These are phyloP conservation scores for Xylona heveae DNA, from an alignment of 495 filamentous ascomycete species.

Conservation along the genomic window DNA sequence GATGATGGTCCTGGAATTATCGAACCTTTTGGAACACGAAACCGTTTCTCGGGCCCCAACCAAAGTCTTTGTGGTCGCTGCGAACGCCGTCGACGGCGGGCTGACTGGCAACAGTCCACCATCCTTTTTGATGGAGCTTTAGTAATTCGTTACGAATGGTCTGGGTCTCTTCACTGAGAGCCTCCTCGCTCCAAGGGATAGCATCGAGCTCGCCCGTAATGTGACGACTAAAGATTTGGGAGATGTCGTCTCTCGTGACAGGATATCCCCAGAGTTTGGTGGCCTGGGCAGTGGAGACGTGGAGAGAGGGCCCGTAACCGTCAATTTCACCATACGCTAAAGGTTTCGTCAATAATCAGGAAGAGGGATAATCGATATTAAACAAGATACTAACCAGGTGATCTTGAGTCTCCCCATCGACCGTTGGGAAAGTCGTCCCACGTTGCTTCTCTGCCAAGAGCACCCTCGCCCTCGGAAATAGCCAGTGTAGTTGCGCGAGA, in stretches of 20 bases:
- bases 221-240: slow-evolving; percentile 55
- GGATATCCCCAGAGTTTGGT: slow-evolving; percentile 70
- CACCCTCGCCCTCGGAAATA: slow-evolving; percentile 78
- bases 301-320: slow-evolving; percentile 78
- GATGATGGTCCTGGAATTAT: background rate
- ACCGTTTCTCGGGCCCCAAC: slow-evolving; percentile 82
- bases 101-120: slow-evolving; percentile 96
- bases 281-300: slow-evolving; percentile 59
- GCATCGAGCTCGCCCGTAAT: slow-evolving; percentile 50
- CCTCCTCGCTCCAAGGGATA: slow-evolving; percentile 89
- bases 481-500: slow-evolving; percentile 63
- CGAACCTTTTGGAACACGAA: slow-evolving; percentile 81
- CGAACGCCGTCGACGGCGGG: slow-evolving; percentile 74
- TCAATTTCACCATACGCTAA: slow-evolving; percentile 91
- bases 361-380: slow-evolving; percentile 6
- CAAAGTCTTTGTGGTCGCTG: slow-evolving; percentile 59
- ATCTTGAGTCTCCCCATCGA: slow-evolving; percentile 71
- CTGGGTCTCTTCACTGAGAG: slow-evolving; percentile 62
- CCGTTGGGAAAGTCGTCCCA: slow-evolving; percentile 99
- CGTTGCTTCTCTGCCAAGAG: slow-evolving; percentile 84
- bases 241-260: slow-evolving; percentile 43
- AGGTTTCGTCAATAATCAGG: too few species aligned
- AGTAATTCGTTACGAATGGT: slow-evolving; percentile 56
- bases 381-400: slow-evolving; percentile 9
- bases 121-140: slow-evolving; percentile 56